Percentiles rank a stretch among this genome's conserved stretches.
phyloP scores from a whole-genome alignment of 805 yeast species.

The Yarrowia osloensis region DNA sequence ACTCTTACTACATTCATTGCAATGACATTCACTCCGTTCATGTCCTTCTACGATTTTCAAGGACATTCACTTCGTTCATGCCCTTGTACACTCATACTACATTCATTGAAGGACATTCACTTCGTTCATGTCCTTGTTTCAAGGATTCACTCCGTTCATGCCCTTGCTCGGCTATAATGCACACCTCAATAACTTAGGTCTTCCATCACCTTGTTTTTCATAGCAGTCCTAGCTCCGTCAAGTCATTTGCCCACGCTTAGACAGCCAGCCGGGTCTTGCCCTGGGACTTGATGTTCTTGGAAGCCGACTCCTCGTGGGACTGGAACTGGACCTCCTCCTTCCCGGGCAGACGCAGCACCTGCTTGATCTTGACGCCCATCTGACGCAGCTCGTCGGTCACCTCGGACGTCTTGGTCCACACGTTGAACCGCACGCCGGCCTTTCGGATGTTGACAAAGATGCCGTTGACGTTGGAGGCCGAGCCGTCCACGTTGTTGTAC shows the following conservation, averaged over 20 bases:
- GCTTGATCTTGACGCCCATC: conserved; percentile 85
- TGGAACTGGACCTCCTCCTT: conserved; percentile 76
- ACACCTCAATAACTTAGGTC: conserved; percentile 19
- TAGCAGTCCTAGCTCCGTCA: too few relatives aligned
- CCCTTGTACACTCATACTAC: too few relatives aligned
- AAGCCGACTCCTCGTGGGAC: conserved; percentile 28
- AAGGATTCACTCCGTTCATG: too few relatives aligned
- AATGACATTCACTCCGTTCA: too few relatives aligned
- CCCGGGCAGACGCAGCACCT: conserved; percentile 72
- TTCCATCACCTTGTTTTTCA: too few relatives aligned
- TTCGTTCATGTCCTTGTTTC: too few relatives aligned
- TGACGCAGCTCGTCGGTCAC: conserved; percentile 58
- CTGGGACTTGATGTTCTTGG: conserved; percentile 28
- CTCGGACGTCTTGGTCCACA: conserved; percentile 88
- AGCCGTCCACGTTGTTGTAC: conserved; percentile 52
- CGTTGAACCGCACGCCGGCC: conserved; percentile 76
- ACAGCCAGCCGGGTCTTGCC: conserved; percentile 26
- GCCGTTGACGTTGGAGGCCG: conserved; percentile 85
- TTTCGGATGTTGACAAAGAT: conserved; percentile 87
- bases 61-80: too few relatives aligned
- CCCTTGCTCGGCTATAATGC: conserved; percentile 4
- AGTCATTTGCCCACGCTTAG: too few relatives aligned
- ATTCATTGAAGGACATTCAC: too few relatives aligned
- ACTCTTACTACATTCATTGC: too few relatives aligned
- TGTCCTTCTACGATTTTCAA: too few relatives aligned